Evolutionary conservation across 2,329 filamentous ascomycete species (phyloP).

Genomic region (Pseudogymnoascus sp.): DNA sequence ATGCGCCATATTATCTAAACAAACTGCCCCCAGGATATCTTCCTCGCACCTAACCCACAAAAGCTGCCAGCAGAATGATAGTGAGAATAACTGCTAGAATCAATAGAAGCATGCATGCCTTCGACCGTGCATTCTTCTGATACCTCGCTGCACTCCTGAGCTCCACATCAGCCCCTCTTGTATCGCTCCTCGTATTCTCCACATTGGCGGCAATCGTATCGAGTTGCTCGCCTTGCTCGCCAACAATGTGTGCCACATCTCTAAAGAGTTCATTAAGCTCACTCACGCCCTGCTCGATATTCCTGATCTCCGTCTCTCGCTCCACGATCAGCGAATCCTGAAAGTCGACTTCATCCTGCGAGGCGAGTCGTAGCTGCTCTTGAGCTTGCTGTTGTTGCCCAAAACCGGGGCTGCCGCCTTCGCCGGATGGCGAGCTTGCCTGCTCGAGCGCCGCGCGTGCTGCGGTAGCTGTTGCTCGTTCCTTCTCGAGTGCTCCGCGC

Average conservation of each 20-base stretch:
- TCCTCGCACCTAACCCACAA: slow-evolving; percentile 49
- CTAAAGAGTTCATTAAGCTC: slow-evolving; percentile 95
- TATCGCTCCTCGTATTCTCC: slow-evolving; percentile 70
- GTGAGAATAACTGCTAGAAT: slow-evolving; percentile 83
- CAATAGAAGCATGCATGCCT: slow-evolving; percentile 83
- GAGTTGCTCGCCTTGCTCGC: slow-evolving; percentile 82
- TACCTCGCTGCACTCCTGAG: slow-evolving; percentile 78
- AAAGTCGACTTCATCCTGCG: slow-evolving; percentile 94
- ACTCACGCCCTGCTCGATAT: slow-evolving; percentile 92
- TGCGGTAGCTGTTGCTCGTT: slow-evolving; percentile 75
- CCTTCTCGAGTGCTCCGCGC: slow-evolving; percentile 80
- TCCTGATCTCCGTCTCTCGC: slow-evolving; percentile 91
- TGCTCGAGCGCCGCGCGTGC: slow-evolving; percentile 72
- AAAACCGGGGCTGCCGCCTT: slow-evolving; percentile 31
- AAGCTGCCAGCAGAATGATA: slow-evolving; percentile 80
- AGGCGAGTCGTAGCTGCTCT: slow-evolving; percentile 70
- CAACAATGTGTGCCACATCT: slow-evolving; percentile 95
- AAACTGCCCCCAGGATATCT: background rate
- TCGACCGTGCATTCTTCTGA: slow-evolving; percentile 91
- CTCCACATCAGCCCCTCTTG: slow-evolving; percentile 76
- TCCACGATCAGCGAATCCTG: slow-evolving; percentile 93
- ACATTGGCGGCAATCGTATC: slow-evolving; percentile 86
- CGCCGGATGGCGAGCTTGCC: slow-evolving; percentile 33
- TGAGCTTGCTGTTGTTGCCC: slow-evolving; percentile 55
- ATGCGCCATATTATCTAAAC: background rate